Conservation (phyloP, 495 filamentous ascomycete genomes). For the Poronia punctata region DNA sequence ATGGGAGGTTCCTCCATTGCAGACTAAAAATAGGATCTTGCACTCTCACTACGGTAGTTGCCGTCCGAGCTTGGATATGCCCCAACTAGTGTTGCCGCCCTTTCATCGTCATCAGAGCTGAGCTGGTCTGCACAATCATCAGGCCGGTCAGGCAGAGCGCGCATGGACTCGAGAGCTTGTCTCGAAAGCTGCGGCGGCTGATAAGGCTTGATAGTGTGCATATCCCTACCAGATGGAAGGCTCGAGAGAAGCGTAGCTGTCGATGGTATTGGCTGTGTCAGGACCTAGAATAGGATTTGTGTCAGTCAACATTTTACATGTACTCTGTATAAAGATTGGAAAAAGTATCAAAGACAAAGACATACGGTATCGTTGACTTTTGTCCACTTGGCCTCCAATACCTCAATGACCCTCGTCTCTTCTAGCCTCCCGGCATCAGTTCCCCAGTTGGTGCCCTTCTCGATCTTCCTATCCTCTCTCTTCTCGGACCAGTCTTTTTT, state of each 20-base stretch:
- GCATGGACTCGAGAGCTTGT: conserved; percentile 49
- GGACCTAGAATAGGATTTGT: conserved; percentile 54
- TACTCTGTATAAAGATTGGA: conserved; percentile 1
- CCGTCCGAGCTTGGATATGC: conserved; percentile 32
- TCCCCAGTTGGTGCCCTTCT: conserved; percentile 67
- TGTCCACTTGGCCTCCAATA: conserved; percentile 82
- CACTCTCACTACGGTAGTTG: conserved; percentile 29
- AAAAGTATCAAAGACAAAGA: too few species aligned
- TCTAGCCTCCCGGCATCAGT: conserved; percentile 77
- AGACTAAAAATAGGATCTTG: conserved; percentile 34
- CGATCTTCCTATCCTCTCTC: conserved; percentile 60
- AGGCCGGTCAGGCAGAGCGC: conserved; percentile 36
- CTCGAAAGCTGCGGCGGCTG: conserved; percentile 50
- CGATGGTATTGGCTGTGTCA: conserved; percentile 69
- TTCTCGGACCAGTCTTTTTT: conserved; percentile 65
- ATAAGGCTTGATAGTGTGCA: conserved; percentile 60
- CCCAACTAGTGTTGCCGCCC: conserved; percentile 19
- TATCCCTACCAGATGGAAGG: conserved; percentile 83
- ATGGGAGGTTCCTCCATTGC: too few species aligned
- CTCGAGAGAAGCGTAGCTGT: conserved; percentile 60
- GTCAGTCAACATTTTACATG: neutral
- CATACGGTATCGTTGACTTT: conserved; percentile 88
- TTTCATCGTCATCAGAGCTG: conserved; percentile 42
- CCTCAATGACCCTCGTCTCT: conserved; percentile 77
- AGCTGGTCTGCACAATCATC: conserved; percentile 42